A percentile compares a stretch with the other conserved stretches of the same genome.
phyloP scores from a whole-genome alignment of 169 alveolate genomes.

The Neospora caninum region DNA sequence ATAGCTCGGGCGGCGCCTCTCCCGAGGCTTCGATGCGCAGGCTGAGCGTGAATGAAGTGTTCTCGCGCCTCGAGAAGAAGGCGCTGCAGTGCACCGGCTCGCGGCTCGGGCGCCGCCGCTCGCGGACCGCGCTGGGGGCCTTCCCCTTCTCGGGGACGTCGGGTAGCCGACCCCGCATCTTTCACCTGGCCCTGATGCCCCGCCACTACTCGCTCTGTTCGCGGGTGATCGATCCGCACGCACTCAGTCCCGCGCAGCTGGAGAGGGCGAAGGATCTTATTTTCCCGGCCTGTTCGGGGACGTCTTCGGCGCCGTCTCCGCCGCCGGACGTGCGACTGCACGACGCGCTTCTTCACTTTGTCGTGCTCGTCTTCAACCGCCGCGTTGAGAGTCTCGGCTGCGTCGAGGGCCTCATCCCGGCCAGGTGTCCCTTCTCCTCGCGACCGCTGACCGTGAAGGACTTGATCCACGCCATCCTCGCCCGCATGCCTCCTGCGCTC shows the following conservation, averaged over 20 bases:
- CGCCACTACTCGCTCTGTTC: constrained; percentile 49
- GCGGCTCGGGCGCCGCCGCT: constrained; percentile 36
- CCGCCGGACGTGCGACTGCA: not conserved
- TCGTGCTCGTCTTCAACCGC: constrained; percentile 34
- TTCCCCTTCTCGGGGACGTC: not conserved
- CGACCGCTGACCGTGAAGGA: constrained; percentile 39
- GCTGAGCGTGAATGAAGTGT: not conserved
- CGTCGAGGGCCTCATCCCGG: constrained; percentile 37
- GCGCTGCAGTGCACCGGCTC: not conserved
- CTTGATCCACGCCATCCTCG: constrained; percentile 6
- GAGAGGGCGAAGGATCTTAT: constrained; percentile 38
- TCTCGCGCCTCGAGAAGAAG: not conserved
- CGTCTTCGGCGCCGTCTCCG: not conserved
- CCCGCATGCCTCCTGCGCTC: constrained; percentile 38
- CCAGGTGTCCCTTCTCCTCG: constrained; percentile 22
- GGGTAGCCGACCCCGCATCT: constrained; percentile 8
- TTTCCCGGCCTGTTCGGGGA: not conserved
- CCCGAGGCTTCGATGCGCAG: not conserved
- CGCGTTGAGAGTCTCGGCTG: constrained; percentile 48
- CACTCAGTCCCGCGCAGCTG: constrained; percentile 30
- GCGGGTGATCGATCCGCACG: not conserved
- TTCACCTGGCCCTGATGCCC: constrained; percentile 42
- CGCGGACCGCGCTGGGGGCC: not conserved
- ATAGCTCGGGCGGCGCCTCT: not conserved
- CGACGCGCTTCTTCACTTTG: constrained; percentile 9